These are phyloP conservation scores for Cicer yamashitae DNA, from an alignment of 306 rosid genomes.

Conservation along the genomic window DNA sequence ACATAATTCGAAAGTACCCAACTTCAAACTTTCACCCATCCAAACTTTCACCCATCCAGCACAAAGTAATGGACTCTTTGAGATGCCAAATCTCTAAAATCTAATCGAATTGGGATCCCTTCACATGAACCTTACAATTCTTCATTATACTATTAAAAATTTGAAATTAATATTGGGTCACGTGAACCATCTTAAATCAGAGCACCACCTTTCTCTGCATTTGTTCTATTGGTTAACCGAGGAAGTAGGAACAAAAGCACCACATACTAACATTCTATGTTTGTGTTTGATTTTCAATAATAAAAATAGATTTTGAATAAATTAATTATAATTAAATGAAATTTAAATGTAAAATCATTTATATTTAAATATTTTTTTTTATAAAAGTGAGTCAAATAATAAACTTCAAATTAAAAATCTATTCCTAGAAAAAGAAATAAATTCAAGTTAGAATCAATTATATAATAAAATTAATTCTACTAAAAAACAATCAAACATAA, in stretches of 20 bases:
- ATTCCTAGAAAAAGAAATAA: no score
- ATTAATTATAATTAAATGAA: no score
- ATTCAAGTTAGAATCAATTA: no score
- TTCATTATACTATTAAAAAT: background rate
- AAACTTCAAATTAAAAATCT: no score
- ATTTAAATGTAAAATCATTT: no score
- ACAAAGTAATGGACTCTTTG: constrained; percentile 33
- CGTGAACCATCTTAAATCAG: constrained; percentile 49
- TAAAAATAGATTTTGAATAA: no score
- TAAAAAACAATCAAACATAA: no score
- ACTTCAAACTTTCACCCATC: background rate
- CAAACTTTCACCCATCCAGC: no score
- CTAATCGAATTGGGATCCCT: constrained; percentile 30
- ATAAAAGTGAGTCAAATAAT: no score
- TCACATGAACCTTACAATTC: constrained; percentile 27
- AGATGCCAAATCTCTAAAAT: constrained; percentile 41
- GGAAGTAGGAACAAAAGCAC: constrained; percentile 52
- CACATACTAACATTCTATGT: constrained; percentile 35
- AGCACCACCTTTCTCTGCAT: constrained; percentile 29
- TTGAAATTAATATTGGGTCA: constrained; percentile 42
- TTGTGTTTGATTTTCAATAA: no score
- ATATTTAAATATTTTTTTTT: no score
- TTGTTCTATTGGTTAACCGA: constrained; percentile 40
- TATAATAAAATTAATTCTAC: no score
- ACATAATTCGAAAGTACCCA: background rate